Evolutionary conservation across 805 yeast species (phyloP).

Genomic region (Wickerhamiella allomyrinae): DNA sequence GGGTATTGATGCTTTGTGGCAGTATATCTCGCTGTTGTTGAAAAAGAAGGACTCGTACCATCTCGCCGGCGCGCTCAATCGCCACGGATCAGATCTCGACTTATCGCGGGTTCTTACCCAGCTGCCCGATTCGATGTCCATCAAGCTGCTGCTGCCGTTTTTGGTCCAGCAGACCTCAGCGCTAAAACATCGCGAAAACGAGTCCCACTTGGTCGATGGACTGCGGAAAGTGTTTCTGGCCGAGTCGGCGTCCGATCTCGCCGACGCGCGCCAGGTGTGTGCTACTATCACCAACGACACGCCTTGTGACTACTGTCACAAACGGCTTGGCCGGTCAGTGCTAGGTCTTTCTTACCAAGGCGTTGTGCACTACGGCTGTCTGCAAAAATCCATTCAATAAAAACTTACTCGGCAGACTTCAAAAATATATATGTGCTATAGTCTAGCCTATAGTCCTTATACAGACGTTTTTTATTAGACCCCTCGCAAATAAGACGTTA

Average conservation of each 20-base stretch:
- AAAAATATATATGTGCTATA: too few relatives aligned
- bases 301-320: constrained; percentile 14
- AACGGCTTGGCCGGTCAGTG: constrained; percentile 14
- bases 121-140: not conserved
- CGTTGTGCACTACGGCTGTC: constrained; percentile 14
- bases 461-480: too few relatives aligned
- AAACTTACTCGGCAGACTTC: too few relatives aligned
- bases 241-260: constrained; percentile 7
- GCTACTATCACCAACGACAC: constrained; percentile 5
- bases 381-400: too few relatives aligned
- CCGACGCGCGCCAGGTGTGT: not conserved
- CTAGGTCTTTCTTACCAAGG: constrained; percentile 4
- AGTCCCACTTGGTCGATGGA: constrained; percentile 4
- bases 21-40: constrained; percentile 17
- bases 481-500: constrained; percentile 39
- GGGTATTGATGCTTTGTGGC: constrained; percentile 31
- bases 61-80: not conserved
- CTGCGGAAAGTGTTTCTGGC: constrained; percentile 9
- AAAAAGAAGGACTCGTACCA: not conserved
- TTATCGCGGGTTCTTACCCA: not conserved
- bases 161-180: not conserved
- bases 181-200: not conserved
- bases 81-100: constrained; percentile 1
- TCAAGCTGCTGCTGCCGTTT: constrained; percentile 1
- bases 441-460: too few relatives aligned